Evolutionary conservation across 2,329 filamentous ascomycete genomes (phyloP), one percentile per base, ranked within the genome.

Genomic region (Sclerotinia subarctica): DNA sequence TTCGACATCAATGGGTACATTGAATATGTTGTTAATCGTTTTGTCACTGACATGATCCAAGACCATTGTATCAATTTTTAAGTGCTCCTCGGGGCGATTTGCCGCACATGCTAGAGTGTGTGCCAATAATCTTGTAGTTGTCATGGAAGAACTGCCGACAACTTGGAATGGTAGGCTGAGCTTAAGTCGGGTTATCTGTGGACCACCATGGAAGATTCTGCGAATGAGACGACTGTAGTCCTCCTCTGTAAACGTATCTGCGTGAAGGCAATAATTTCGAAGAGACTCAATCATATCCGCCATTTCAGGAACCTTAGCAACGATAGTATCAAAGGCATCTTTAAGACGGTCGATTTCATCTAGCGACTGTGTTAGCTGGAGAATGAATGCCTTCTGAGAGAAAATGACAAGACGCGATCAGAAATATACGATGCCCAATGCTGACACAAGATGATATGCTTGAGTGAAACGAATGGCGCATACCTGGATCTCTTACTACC

Each of bases 91-190:
- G 1, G 79, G 78, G 8, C 84, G 79, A 42, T 77, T 75, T 3
- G 80, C 80, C 63, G 85, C 77, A 4, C 81, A 82, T 69, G 83
- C 82, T 68, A 86, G 76, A 4, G 81, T 83, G 67, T 84, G 85
- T 64, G 82, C 83, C 21, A 86, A 76, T n/a, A 85, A 80, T 71
- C 83, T 79, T 13, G 83, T 85, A 24, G 82, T 80, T 54, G 82
- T 81, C 68, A 79, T 79, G 69, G 79, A 82, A 69, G 81, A 77
- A 13, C 77, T 77, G 21, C 80, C 81, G 15, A 84, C 79, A 11
- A 85, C 77, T 71, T 84, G 82, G 69, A 84, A 84, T 3, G 84
- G 84, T 6, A 86, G 79, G 69, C 81, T 83, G 29, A 86, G 74
- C 53, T 82, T 82, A n/a, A 85, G 73, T 54, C 82, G 78, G 7